Evolutionary conservation across 2,329 filamentous ascomycete genomes (phyloP).

Genomic region (Colletotrichum sp.): DNA sequence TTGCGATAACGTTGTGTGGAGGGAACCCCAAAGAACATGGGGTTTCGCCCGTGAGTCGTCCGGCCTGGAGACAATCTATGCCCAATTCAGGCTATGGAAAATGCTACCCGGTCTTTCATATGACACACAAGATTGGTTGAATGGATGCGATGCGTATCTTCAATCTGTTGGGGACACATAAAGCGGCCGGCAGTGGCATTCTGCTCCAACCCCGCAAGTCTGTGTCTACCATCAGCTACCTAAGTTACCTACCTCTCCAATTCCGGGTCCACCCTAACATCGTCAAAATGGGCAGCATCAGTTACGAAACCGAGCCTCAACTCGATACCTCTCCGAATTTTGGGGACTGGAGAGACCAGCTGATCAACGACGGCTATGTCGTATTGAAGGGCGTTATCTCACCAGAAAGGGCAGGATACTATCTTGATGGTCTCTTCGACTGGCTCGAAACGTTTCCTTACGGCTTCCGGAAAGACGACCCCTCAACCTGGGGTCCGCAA

Average conservation of each 20-base stretch:
- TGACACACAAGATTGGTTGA: background rate
- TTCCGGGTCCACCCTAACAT: background rate
- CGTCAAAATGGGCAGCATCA: background rate
- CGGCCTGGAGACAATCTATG: background rate
- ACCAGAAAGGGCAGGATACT: background rate
- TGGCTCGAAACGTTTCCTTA: background rate
- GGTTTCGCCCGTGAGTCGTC: background rate
- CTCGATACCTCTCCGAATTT: background rate
- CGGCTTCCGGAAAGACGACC: background rate
- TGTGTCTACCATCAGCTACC: background rate
- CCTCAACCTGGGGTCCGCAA: background rate
- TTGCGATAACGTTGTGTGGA: background rate
- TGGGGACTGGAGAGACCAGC: background rate
- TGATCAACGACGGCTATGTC: background rate
- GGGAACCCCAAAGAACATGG: background rate
- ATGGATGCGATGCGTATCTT: background rate
- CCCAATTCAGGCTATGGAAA: background rate
- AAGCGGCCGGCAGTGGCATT: background rate
- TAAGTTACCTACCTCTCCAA: background rate
- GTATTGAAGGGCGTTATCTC: background rate
- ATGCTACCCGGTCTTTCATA: background rate
- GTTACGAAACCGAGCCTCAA: background rate
- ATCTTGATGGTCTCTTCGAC: background rate
- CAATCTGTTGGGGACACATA: background rate
- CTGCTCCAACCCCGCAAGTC: background rate